Evolutionary conservation across 208 protist genomes (phyloP), one percentile per base, ranked within the genome.

Genomic region (Acanthamoeba quina): DNA sequence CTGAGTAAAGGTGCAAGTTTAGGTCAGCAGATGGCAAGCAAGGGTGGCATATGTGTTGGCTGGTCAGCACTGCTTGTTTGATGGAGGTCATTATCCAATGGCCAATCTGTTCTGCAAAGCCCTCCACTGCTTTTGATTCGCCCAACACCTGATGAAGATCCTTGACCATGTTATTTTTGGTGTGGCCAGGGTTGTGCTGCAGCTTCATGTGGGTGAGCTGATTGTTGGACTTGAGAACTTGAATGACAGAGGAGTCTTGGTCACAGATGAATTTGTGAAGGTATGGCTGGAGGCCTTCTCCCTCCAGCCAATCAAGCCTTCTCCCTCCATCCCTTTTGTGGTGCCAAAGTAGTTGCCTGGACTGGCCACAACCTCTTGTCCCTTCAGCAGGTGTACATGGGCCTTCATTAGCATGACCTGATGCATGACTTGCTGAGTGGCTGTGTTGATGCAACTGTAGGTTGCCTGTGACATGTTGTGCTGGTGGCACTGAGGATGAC

Each of bases 281-380:
- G 37, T 24, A 21, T 5, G 41, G 70, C 3, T 34, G 41, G 15
- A 78, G 13, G 13, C 70, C 41, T 31, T 21, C 17, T 13, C 15
- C 70, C 31, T 78, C 19, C 17, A 21, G 10, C 70, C 31, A 49
- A 2, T 7, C 41, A 78, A 78, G 5, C 70, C 56, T 24, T 60
- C 56, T 60, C 56, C 56, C 56, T 60, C 56, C 56, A 54, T 54
- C 7, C 49, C 66, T 76, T 76, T 76, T 5, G 66, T 11, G 13
- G 66, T 76, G 5, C 34, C 66, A 76, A 76, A 76, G 13, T 76
- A 76, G 34, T 76, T 76, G 5, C 66, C 66, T 76, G n/a, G n/a
- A 15, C 29, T 76, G 7, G 15, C 34, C 5, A 76, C 13, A 15
- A 76, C 66, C 15, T 76, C 34, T 13, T 76, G 5, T 15, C 34